These are phyloP conservation scores for Phialophora macrospora DNA, from an alignment of 2,329 filamentous ascomycete genomes.

Conservation along the genomic window DNA sequence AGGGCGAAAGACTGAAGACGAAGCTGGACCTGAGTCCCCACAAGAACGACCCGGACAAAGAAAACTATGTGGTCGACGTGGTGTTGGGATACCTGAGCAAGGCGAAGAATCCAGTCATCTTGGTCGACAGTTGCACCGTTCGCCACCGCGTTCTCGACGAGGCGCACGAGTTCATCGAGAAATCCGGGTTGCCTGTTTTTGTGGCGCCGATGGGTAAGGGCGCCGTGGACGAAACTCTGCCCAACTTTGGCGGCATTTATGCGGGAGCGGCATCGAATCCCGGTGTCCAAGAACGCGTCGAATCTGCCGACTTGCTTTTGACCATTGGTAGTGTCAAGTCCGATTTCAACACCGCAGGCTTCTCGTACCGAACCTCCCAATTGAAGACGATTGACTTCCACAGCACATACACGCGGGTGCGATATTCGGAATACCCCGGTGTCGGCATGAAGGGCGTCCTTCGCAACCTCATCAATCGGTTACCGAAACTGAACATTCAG, in stretches of 20 bases:
- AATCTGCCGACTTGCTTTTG: constrained; percentile 54
- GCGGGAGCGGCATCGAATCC: constrained; percentile 50
- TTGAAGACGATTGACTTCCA: constrained; percentile 83
- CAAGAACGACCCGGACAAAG: constrained; percentile 37
- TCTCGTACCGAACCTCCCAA: constrained; percentile 70
- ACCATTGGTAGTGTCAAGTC: constrained; percentile 55
- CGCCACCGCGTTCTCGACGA: constrained; percentile 49
- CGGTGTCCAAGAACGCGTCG: constrained; percentile 47
- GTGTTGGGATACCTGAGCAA: constrained; percentile 50
- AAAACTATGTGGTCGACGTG: constrained; percentile 39
- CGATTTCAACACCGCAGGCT: constrained; percentile 52
- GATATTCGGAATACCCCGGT: constrained; percentile 78
- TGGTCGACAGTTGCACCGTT: constrained; percentile 58
- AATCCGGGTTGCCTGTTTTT: constrained; percentile 55
- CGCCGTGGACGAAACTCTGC: constrained; percentile 54
- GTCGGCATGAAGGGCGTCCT: constrained; percentile 80
- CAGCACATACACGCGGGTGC: constrained; percentile 71
- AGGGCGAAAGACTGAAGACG: constrained; percentile 70
- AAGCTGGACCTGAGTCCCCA: constrained; percentile 56
- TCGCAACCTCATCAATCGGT: constrained; percentile 66
- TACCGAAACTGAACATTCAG: constrained; percentile 62
- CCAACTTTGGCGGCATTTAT: constrained; percentile 58
- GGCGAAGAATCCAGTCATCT: constrained; percentile 56
- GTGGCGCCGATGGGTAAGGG: constrained; percentile 57
- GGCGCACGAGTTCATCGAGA: constrained; percentile 50